These are phyloP conservation scores for Anastatica hierochuntica DNA, from an alignment of 345 rosid genomes.

Conservation along the genomic window DNA sequence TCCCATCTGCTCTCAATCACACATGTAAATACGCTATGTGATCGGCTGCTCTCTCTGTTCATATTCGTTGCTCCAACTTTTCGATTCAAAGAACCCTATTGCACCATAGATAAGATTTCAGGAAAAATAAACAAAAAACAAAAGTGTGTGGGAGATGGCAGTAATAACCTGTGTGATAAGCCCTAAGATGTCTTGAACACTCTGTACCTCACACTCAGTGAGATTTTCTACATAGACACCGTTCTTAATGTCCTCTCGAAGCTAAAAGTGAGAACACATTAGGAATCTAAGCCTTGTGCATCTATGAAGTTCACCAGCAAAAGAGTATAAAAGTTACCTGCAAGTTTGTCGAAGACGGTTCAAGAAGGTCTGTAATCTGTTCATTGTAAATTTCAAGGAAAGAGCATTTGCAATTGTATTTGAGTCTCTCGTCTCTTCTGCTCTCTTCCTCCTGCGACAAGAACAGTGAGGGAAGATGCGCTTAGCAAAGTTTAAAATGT, in stretches of 20 bases:
- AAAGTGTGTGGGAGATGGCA: neutral
- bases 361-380: conserved; percentile 92
- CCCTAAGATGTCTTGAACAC: conserved; percentile 69
- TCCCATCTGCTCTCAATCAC: conserved; percentile 94
- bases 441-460: conserved; percentile 85
- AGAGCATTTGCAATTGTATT: conserved; percentile 90
- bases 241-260: conserved; percentile 75
- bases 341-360: conserved; percentile 83
- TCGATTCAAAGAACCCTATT: conserved; percentile 76
- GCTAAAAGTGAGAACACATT: conserved; percentile 32
- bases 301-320: conserved; percentile 1
- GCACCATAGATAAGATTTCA: conserved; percentile 12
- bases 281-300: neutral
- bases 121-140: conserved; percentile 3
- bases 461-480: neutral
- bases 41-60: conserved; percentile 96
- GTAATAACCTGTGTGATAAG: conserved; percentile 64
- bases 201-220: conserved; percentile 74
- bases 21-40: conserved; percentile 90
- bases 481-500: conserved; percentile 11
- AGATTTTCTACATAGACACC: conserved; percentile 94
- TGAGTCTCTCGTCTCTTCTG: conserved; percentile 75
- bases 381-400: conserved; percentile 95
- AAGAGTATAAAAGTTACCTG: conserved; percentile 34
- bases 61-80: conserved; percentile 92